Percentiles rank a stretch among this genome's conserved stretches.
Evolutionary conservation across 2,329 filamentous ascomycete species (phyloP).

Genomic region (Colletotrichum ledebouriae): DNA sequence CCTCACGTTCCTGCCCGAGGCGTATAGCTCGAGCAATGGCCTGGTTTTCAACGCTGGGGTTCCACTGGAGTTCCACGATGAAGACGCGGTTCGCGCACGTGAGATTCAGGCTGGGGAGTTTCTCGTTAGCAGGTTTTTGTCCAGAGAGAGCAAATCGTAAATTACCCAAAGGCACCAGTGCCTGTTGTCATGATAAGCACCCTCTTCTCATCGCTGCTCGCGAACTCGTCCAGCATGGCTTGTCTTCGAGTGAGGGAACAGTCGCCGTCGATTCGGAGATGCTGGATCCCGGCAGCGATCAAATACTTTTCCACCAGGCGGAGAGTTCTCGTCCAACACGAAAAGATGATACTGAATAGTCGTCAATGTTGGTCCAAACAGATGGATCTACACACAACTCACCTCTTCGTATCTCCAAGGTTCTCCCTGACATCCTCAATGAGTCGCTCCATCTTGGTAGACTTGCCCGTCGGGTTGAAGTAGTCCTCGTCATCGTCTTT

Average conservation of each 20-base stretch:
- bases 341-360: slow-evolving; percentile 58
- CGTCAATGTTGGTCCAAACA: not conserved
- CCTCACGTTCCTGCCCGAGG: slow-evolving; percentile 58
- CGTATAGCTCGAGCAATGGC: slow-evolving; percentile 63
- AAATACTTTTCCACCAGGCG: slow-evolving; percentile 54
- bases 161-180: slow-evolving; percentile 64
- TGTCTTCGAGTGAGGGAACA: slow-evolving; percentile 54
- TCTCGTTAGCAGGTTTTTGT: not conserved
- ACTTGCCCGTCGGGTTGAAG: slow-evolving; percentile 48
- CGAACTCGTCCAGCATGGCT: slow-evolving; percentile 55
- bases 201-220: slow-evolving; percentile 42
- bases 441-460: slow-evolving; percentile 52
- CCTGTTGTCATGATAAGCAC: slow-evolving; percentile 67
- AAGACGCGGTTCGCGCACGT: slow-evolving; percentile 62
- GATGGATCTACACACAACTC: not conserved
- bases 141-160: not conserved
- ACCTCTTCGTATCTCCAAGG: slow-evolving; percentile 48
- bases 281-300: slow-evolving; percentile 45
- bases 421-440: slow-evolving; percentile 49
- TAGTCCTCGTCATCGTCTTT: slow-evolving; percentile 44
- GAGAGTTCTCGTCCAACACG: slow-evolving; percentile 60
- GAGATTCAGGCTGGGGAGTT: slow-evolving; percentile 58
- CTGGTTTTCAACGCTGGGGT: slow-evolving; percentile 65
- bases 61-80: slow-evolving; percentile 68
- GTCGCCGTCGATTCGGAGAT: slow-evolving; percentile 60